Percentiles rank a stretch among this genome's conserved stretches.
Evolutionary conservation across 2,329 filamentous ascomycete species (phyloP).

Genomic region (Diaporthe longicolla): DNA sequence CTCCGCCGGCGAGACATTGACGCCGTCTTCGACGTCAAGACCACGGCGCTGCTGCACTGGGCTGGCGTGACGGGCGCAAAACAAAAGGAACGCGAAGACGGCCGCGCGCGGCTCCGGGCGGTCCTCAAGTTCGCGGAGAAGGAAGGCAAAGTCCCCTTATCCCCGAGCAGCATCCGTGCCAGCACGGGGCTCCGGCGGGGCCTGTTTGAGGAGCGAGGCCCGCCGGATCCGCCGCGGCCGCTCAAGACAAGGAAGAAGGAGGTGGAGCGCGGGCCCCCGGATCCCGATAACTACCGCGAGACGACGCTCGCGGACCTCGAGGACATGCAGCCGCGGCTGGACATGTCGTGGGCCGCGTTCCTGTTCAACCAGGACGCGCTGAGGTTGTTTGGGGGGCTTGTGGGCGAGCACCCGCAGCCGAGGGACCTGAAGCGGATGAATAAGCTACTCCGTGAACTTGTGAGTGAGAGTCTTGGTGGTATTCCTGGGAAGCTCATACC

Average conservation of each 20-base stretch:
- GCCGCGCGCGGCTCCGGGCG: not conserved
- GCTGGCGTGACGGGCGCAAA: not conserved
- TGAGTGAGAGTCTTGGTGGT: no score
- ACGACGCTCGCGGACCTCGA: not conserved
- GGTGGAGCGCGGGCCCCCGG: no score
- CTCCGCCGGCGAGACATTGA: no score
- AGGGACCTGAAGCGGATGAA: conserved; percentile 5
- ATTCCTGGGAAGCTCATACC: no score
- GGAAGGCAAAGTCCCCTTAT: not conserved
- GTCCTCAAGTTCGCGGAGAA: not conserved
- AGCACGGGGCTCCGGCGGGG: not conserved
- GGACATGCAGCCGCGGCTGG: not conserved
- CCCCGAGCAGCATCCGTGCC: not conserved
- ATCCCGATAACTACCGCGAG: not conserved
- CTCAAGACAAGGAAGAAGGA: no score
- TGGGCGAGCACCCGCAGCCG: not conserved
- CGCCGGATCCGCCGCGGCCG: not conserved
- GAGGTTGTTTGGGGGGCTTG: conserved; percentile 5
- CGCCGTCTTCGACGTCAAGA: not conserved
- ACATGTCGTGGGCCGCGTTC: not conserved
- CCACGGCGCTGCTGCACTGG: not conserved
- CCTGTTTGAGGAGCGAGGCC: not conserved
- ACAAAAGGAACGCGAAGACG: not conserved
- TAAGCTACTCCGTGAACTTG: not conserved
- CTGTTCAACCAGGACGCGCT: conserved; percentile 20